These are phyloP conservation scores for Conringia planisiliqua DNA, from an alignment of 345 rosid genomes.

Conservation along the genomic window DNA sequence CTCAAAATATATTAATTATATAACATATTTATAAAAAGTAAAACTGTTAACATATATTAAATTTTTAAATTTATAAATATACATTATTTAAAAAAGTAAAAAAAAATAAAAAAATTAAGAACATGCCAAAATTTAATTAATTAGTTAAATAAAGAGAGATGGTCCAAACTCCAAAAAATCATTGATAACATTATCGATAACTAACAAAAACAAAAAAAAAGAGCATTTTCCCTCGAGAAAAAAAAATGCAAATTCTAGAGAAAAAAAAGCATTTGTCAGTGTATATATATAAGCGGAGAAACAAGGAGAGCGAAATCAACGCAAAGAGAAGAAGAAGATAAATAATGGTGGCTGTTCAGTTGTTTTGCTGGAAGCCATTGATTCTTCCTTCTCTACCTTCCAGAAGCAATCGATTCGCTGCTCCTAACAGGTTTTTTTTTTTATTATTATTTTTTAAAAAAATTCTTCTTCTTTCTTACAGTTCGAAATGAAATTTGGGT, in stretches of 20 bases:
- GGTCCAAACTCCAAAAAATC: not conserved
- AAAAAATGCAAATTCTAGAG: not conserved
- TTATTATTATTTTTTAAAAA: no score
- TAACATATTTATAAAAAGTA: no score
- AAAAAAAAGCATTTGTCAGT: not conserved
- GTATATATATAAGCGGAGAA: not conserved
- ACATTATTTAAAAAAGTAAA: no score
- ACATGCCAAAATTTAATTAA: no score
- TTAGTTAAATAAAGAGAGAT: not conserved
- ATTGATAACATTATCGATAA: not conserved
- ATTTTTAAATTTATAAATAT: no score
- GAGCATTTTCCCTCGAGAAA: not conserved
- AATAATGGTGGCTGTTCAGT: slow-evolving; percentile 40
- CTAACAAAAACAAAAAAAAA: not conserved
- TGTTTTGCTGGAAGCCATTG: slow-evolving; percentile 43
- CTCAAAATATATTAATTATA: no score
- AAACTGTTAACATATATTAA: no score
- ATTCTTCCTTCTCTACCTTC: slow-evolving; percentile 30
- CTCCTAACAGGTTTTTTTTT: slow-evolving; percentile 41
- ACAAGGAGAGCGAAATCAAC: not conserved
- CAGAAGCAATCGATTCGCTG: slow-evolving; percentile 2
- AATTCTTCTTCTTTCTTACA: not conserved
- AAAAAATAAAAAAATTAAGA: no score
- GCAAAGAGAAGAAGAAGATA: not conserved
- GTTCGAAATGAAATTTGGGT: not conserved